Conservation (phyloP, 2,329 filamentous ascomycete species). For the Dothideomycetes sp. region DNA sequence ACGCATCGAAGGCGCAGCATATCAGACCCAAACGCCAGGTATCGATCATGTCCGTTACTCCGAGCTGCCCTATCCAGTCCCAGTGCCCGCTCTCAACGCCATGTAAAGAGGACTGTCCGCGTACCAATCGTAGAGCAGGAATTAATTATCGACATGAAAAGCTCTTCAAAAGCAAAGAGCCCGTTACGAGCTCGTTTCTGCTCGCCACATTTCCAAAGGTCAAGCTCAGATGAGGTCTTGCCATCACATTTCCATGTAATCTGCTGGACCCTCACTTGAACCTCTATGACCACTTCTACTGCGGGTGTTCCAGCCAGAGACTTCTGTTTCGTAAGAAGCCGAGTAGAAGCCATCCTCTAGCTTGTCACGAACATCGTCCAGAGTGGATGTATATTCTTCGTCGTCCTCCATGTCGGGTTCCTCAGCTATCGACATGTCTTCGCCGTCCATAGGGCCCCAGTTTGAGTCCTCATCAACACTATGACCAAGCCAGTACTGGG, state of each 20-base stretch:
- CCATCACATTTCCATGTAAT: constrained; percentile 12
- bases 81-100: too few species aligned
- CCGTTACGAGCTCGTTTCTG: too few species aligned
- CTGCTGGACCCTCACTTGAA: constrained; percentile 11
- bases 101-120: too few species aligned
- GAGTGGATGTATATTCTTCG: constrained; percentile 19
- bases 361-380: constrained; percentile 23
- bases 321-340: constrained; percentile 13
- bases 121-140: too few species aligned
- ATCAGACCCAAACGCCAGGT: too few species aligned
- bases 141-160: too few species aligned
- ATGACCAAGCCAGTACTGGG: constrained; percentile 79
- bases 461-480: constrained; percentile 10
- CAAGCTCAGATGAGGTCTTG: not conserved
- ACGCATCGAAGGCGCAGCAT: too few species aligned
- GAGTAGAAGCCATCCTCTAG: constrained; percentile 20
- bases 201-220: not conserved
- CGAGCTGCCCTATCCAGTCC: too few species aligned
- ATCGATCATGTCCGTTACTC: too few species aligned
- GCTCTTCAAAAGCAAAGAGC: too few species aligned
- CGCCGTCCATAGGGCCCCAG: constrained; percentile 11
- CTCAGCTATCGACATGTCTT: constrained; percentile 15
- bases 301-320: constrained; percentile 8
- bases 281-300: constrained; percentile 8
- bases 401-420: constrained; percentile 13